Base-by-base conservation (phyloP, 2,329 filamentous ascomycete genomes). In the Cercospora brassicicola region DNA sequence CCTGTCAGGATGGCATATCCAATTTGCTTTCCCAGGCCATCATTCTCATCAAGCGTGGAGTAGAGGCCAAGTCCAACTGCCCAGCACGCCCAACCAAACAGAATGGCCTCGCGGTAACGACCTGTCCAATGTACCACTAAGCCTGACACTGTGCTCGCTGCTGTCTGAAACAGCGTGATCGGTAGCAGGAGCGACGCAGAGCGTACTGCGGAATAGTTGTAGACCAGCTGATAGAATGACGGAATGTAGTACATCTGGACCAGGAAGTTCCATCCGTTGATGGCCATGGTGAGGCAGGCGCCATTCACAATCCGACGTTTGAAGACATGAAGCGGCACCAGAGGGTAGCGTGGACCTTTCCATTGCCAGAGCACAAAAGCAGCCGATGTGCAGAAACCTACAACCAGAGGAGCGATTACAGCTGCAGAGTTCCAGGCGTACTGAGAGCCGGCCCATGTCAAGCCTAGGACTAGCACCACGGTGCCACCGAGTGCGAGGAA, bases 211-310 rank as follows among this genome's bases (percentile, higher is more conserved):
- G 71, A 73, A 15, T 67, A 68, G 4, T 61, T 59, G 45, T 71
- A 73, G 23, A 65, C 69, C 31, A 73, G 62, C 61, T 73, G 71
- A 62, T 69, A 73, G 60, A 73, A 73, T 0, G 71, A 69, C 6
- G 69, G 71, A 8, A 73, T 70, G 64, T 71, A 85, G 69, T 85
- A 85, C 7, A 85, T 78, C 69, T 87, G 85, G n/a, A 86, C 82
- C 26, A 87, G 79, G 65, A 87, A 87, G 70, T 87, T 87, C 85
- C 86, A 87, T 3, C 86, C 85, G 61, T 87, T 87, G 73, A 87
- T 83, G 39, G 85, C 62, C 71, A 73, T 73, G 13, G 69, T 73
- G 10, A 87, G 70, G 67, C 84, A 86, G 0, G 85, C 84, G 1
- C 86, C 85, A 39, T 85, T 85, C 31, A 87, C 84, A 31, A 87